These are phyloP conservation scores for Peniophora sp. DNA, from an alignment of 1,284 basidiomycete species.

Conservation along the genomic window DNA sequence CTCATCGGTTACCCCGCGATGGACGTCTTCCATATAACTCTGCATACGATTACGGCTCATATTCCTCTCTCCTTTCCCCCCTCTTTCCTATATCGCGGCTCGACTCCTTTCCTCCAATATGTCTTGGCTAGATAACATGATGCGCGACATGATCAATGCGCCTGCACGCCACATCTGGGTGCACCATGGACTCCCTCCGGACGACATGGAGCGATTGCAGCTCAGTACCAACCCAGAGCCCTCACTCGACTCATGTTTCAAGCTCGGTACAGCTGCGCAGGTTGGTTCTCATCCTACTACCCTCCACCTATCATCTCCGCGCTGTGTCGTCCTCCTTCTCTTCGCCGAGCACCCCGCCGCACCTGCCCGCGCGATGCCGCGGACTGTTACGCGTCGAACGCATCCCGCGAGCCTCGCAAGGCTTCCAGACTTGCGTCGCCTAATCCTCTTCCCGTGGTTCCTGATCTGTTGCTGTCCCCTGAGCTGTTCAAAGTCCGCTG, in stretches of 20 bases:
- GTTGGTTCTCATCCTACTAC: conserved; percentile 15
- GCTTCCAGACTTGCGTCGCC: conserved; percentile 5
- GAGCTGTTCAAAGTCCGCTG: not conserved
- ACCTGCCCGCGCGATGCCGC: no score
- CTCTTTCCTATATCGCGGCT: no score
- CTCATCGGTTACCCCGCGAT: no score
- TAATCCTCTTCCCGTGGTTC: not conserved
- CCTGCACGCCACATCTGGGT: conserved; percentile 26
- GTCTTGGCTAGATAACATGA: not conserved
- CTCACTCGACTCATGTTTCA: conserved; percentile 41
- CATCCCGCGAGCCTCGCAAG: not conserved
- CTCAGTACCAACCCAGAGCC: conserved; percentile 31
- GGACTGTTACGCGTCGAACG: no score
- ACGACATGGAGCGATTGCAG: conserved; percentile 26
- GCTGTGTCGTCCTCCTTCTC: no score
- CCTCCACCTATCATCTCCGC: no score
- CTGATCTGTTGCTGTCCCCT: not conserved
- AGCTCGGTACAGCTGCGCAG: conserved; percentile 41
- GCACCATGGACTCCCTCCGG: conserved; percentile 27
- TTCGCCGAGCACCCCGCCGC: no score
- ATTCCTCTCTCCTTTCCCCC: no score
- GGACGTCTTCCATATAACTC: no score
- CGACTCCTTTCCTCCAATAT: no score
- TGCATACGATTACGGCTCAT: no score
- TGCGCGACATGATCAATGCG: not conserved